A percentile compares a stretch with the other conserved stretches of the same genome.
These are phyloP conservation scores for Lanmaoa rubissima DNA, from an alignment of 768 basidiomycete genomes.

Conservation along the genomic window DNA sequence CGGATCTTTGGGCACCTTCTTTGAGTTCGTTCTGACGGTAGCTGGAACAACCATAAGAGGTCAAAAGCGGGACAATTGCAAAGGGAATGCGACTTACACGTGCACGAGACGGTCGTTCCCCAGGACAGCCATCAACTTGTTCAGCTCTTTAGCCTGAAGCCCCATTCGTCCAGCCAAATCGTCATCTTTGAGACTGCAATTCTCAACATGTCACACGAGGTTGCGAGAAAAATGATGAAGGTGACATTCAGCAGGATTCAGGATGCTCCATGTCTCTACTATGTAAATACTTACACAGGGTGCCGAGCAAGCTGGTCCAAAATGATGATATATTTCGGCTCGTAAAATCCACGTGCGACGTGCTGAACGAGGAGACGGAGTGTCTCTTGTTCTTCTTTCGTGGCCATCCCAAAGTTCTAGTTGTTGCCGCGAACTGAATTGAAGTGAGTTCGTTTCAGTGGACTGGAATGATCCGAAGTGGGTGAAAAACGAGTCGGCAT, in stretches of 20 bases:
- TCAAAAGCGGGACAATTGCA: constrained; percentile 2
- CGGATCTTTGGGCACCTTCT: constrained; percentile 83
- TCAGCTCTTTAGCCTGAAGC: constrained; percentile 83
- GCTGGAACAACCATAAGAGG: constrained; percentile 37
- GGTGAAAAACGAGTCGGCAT: no score
- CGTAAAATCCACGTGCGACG: constrained; percentile 93
- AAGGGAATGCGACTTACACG: constrained; percentile 49
- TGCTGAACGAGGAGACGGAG: constrained; percentile 89
- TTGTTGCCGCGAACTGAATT: no score
- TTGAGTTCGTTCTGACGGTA: constrained; percentile 91
- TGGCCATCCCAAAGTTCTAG: constrained; percentile 43
- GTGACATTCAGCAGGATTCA: constrained; percentile 21
- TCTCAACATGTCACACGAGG: constrained; percentile 21
- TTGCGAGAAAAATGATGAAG: constrained; percentile 5
- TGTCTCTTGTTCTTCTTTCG: constrained; percentile 77
- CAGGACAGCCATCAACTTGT: constrained; percentile 83
- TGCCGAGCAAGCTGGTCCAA: constrained; percentile 92
- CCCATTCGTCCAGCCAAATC: constrained; percentile 91
- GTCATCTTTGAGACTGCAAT: constrained; percentile 82
- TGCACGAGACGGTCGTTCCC: constrained; percentile 76
- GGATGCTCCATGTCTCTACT: constrained; percentile 23
- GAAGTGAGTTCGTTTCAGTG: no score
- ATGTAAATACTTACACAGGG: constrained; percentile 79
- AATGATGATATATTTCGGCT: constrained; percentile 85
- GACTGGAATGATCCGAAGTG: no score